These are phyloP conservation scores for Globisporangium canariense DNA, from an alignment of 352 stramenopile genomes.

Conservation along the genomic window DNA sequence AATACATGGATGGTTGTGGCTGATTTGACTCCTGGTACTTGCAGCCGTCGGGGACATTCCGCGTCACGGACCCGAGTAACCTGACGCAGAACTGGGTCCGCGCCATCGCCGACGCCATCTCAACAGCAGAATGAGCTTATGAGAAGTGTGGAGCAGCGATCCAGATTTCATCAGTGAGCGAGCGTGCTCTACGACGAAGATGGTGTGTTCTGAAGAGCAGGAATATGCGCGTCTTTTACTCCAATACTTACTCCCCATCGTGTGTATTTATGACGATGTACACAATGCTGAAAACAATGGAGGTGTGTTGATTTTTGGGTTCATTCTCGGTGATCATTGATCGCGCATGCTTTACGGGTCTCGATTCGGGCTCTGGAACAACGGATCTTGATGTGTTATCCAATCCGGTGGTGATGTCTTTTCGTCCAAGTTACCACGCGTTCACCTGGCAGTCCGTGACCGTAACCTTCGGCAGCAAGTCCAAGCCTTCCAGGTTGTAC, in stretches of 20 bases:
- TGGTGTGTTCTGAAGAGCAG: neutral
- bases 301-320: neutral
- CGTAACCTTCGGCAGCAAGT: neutral
- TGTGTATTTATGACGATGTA: conserved; percentile 6
- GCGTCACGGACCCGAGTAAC: conserved; percentile 38
- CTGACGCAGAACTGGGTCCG: conserved; percentile 60
- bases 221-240: neutral
- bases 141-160: conserved; percentile 15
- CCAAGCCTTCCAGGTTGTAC: neutral
- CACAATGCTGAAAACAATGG: conserved; percentile 3
- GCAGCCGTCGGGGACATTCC: conserved; percentile 28
- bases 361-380: neutral
- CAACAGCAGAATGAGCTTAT: conserved; percentile 8
- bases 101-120: conserved; percentile 38
- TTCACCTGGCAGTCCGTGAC: conserved; percentile 1
- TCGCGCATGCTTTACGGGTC: neutral
- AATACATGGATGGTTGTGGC: neutral
- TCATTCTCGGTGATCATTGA: neutral
- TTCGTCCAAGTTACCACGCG: neutral
- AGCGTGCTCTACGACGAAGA: neutral
- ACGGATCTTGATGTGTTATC: neutral
- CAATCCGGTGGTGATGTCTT: neutral
- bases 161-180: neutral
- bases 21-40: neutral
- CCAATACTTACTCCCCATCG: neutral